Base-by-base conservation (phyloP, 805 yeast genomes). In the Candida chilensis region DNA sequence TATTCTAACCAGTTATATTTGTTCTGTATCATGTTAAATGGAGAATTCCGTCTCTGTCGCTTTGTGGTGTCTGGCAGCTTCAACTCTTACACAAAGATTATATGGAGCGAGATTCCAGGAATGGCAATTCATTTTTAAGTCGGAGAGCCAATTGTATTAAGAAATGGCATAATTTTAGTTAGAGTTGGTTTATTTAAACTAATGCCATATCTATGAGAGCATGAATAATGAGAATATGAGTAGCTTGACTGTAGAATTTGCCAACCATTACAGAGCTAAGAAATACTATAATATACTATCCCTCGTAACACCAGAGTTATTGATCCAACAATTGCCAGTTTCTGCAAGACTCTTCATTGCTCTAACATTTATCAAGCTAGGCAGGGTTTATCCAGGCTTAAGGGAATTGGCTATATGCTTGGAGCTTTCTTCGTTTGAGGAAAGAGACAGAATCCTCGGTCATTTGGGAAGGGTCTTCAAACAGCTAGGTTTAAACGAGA, bases 371-470 rank as follows among this genome's bases (percentile, higher is more conserved):
- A 42, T 49, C 28, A 30, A 36, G 6, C 27, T 52, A 10, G 58
- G 60, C 2, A 31, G 58, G 13, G 21, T 35, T 12, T 40, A 37
- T 12, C 42, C 45, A 5, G 54, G 45, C 2, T 32, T 50, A 10
- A 31, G 60, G 16, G 49, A 50, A 28, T 29, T 49, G 11, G 44
- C 56, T 1, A 17, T 52, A 7, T 40, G 49, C 3, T 42, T 50
- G 10, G 60, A 52, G 27, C 27, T 37, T 16, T 18, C 30, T 16
- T 37, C 35, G 24, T 26, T 30, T 5, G 19, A 27, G 12, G 40
- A 39, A 13, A 35, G 45, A 27, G 43, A 40, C 17, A 27, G 38
- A 26, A 32, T 38, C 21, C 32, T 44, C 3, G 24, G 25, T 7
- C 37, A 42, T 15, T 32, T 51, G 24, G 34, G 43, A 8, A 30